Conservation (phyloP, 2,329 filamentous ascomycete genomes). For the Botrytis byssoidea region DNA sequence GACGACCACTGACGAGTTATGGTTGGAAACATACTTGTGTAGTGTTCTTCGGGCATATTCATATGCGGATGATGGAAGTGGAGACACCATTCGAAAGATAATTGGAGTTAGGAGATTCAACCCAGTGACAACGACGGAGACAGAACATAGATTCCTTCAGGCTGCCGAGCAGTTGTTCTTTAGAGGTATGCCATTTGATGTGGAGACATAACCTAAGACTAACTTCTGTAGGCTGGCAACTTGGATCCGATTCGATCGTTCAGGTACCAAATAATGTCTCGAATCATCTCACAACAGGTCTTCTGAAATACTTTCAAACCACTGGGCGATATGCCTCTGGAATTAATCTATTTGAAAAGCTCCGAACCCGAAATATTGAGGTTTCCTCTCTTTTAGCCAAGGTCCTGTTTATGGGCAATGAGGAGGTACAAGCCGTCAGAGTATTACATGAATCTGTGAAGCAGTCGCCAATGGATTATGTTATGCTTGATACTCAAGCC, state of each 20-base stretch:
- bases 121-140: constrained; percentile 96
- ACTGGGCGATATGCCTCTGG: constrained; percentile 92
- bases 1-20: constrained; percentile 87
- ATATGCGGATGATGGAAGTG: constrained; percentile 92
- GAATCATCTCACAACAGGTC: constrained; percentile 90
- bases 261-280: constrained; percentile 96
- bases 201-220: constrained; percentile 19
- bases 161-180: constrained; percentile 95
- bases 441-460: constrained; percentile 85
- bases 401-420: constrained; percentile 90
- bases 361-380: constrained; percentile 85
- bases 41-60: constrained; percentile 92
- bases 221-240: constrained; percentile 70
- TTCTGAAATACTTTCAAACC: constrained; percentile 92
- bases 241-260: constrained; percentile 94
- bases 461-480: constrained; percentile 95
- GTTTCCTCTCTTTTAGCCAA: constrained; percentile 90
- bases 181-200: constrained; percentile 56
- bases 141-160: constrained; percentile 92
- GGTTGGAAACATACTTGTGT: constrained; percentile 97
- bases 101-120: constrained; percentile 97
- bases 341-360: constrained; percentile 96
- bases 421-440: constrained; percentile 93
- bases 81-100: constrained; percentile 93
- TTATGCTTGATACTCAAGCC: constrained; percentile 91